These are phyloP conservation scores for Chaetomium tenue DNA, from an alignment of 495 filamentous ascomycete genomes.

Conservation along the genomic window DNA sequence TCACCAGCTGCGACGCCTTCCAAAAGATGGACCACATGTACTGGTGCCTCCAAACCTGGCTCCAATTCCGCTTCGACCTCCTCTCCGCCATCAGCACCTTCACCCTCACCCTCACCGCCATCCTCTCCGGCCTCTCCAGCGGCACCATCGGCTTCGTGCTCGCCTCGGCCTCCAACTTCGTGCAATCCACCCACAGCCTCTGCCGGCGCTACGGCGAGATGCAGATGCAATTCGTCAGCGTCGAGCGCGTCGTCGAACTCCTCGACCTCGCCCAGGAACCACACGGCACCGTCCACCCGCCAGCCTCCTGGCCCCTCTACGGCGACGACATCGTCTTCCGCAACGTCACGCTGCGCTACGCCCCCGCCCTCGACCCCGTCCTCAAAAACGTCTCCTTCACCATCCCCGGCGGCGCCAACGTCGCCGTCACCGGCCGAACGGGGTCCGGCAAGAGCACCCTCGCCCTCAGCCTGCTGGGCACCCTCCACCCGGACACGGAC, in stretches of 20 bases:
- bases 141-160: conserved; percentile 77
- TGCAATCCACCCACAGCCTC: conserved; percentile 65
- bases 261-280: conserved; percentile 72
- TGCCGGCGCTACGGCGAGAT: conserved; percentile 76
- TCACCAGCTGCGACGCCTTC: conserved; percentile 74
- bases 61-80: conserved; percentile 72
- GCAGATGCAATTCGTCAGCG: conserved; percentile 87
- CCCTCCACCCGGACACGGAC: conserved; percentile 45
- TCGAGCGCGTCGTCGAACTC: conserved; percentile 77
- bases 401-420: conserved; percentile 71
- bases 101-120: conserved; percentile 63
- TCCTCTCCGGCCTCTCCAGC: conserved; percentile 65
- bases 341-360: conserved; percentile 73
- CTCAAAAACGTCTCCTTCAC: conserved; percentile 61
- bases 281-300: conserved; percentile 61
- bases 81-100: conserved; percentile 71
- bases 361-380: conserved; percentile 68
- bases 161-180: conserved; percentile 59
- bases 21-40: conserved; percentile 94
- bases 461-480: conserved; percentile 55
- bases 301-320: conserved; percentile 71
- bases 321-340: conserved; percentile 71
- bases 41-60: conserved; percentile 80
- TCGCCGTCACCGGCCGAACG: conserved; percentile 62
- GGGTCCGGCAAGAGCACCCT: conserved; percentile 64